Percentiles rank a stretch among this genome's conserved stretches.
These are phyloP conservation scores for Eimeria acervulina DNA, from an alignment of 169 alveolate species.

Conservation along the genomic window DNA sequence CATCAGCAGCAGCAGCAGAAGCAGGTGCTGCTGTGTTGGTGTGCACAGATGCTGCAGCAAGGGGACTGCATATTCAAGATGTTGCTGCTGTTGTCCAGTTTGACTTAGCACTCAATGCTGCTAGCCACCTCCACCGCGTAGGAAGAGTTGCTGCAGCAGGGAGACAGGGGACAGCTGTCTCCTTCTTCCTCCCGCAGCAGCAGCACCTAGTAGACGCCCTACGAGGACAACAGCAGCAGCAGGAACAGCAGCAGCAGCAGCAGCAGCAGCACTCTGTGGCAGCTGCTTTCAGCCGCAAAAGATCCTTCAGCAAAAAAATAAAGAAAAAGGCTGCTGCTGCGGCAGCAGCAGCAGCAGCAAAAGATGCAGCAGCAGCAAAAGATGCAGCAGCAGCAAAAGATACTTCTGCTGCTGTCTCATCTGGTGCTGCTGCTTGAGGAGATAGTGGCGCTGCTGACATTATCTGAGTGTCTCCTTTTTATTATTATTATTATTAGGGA, in stretches of 20 bases:
- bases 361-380: too few relatives aligned
- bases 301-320: conserved; percentile 62
- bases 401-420: neutral
- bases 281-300: conserved; percentile 75
- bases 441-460: neutral
- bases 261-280: conserved; percentile 46
- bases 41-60: conserved; percentile 74
- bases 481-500: too few relatives aligned
- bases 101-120: conserved; percentile 66
- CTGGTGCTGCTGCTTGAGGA: conserved; percentile 1
- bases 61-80: conserved; percentile 49
- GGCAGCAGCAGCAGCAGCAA: conserved; percentile 10
- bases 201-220: conserved; percentile 51
- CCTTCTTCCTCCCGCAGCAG: neutral
- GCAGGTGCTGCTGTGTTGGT: neutral
- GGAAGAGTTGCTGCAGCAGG: conserved; percentile 73
- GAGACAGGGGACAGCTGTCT: conserved; percentile 42
- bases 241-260: conserved; percentile 25
- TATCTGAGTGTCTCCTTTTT: neutral
- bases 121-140: conserved; percentile 58
- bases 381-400: neutral
- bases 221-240: conserved; percentile 35
- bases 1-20: neutral
- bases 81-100: conserved; percentile 36
- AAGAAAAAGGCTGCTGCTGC: conserved; percentile 11